Percentiles rank a stretch among this genome's conserved stretches.
Evolutionary conservation across 805 yeast genomes (phyloP).

Genomic region (Ogataea neopini): DNA sequence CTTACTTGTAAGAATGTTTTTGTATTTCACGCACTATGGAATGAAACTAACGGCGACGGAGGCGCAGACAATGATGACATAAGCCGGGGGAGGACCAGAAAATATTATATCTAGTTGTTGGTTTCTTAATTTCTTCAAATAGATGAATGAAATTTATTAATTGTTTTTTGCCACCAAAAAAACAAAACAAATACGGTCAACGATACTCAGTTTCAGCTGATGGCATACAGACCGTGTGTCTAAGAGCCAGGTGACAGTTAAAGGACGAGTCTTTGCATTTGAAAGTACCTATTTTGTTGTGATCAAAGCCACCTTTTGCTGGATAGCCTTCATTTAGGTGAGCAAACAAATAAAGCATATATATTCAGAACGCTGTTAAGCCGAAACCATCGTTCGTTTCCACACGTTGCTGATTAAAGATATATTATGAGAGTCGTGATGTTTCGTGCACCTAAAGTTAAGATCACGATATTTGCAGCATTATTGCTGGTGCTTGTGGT

Average conservation of each 20-base stretch:
- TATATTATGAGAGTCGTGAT: conserved; percentile 11
- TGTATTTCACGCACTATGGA: background rate
- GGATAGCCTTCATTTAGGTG: background rate
- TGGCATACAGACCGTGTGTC: background rate
- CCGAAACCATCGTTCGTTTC: too few species aligned
- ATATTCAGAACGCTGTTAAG: too few species aligned
- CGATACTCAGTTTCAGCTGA: background rate
- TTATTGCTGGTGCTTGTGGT: conserved; percentile 6
- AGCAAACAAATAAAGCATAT: too few species aligned
- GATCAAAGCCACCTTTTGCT: conserved; percentile 2
- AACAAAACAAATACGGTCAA: background rate
- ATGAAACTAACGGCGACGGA: background rate
- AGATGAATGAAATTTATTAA: too few species aligned
- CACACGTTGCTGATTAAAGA: too few species aligned
- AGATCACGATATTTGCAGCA: conserved; percentile 5
- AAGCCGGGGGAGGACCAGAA: conserved; percentile 9
- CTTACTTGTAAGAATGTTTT: background rate
- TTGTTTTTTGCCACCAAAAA: background rate
- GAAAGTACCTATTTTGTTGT: background rate
- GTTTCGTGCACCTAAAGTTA: conserved; percentile 11
- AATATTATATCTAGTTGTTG: background rate
- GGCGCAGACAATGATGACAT: conserved; percentile 4
- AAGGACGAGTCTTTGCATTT: background rate
- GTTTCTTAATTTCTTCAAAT: too few species aligned
- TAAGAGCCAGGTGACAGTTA: background rate